A percentile compares a stretch with the other conserved stretches of the same genome.
phyloP scores from a whole-genome alignment of 768 basidiomycete genomes.

The Leccinum truebloodii region DNA sequence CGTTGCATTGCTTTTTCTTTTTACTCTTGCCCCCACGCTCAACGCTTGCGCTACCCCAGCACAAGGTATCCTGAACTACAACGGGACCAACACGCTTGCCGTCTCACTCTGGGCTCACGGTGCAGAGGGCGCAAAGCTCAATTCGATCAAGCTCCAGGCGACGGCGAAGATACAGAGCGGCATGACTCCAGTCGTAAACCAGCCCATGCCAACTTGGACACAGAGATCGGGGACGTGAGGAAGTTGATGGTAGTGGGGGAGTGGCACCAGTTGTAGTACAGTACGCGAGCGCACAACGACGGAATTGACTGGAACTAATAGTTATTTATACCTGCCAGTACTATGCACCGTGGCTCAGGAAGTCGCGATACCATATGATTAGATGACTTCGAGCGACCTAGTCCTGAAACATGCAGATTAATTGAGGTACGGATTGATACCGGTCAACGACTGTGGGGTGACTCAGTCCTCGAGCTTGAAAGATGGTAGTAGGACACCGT shows the following conservation, averaged over 20 bases:
- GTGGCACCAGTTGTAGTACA: not conserved
- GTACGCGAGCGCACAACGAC: not conserved
- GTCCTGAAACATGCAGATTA: too few species aligned
- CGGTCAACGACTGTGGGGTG: too few species aligned
- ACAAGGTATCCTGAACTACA: constrained; percentile 52
- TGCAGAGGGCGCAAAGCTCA: constrained; percentile 42
- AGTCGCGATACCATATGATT: too few species aligned
- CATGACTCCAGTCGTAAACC: constrained; percentile 26
- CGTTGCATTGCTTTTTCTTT: constrained; percentile 2
- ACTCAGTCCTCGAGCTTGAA: too few species aligned
- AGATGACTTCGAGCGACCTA: too few species aligned
- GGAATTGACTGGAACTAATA: not conserved
- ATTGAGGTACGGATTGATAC: too few species aligned
- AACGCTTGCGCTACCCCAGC: constrained; percentile 31
- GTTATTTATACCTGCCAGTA: not conserved
- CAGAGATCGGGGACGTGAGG: constrained; percentile 17
- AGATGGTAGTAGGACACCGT: too few species aligned
- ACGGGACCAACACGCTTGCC: constrained; percentile 47
- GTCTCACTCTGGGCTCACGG: constrained; percentile 49
- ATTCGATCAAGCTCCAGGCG: constrained; percentile 39
- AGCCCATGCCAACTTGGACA: constrained; percentile 30
- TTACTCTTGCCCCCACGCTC: not conserved
- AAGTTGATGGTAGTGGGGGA: not conserved
- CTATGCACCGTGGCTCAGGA: too few species aligned
- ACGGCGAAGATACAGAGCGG: constrained; percentile 33